Percentiles rank a stretch among this genome's conserved stretches.
These are phyloP conservation scores for Parasitella parasitica DNA, from an alignment of 371 early-diverging fungal species.

Conservation along the genomic window DNA sequence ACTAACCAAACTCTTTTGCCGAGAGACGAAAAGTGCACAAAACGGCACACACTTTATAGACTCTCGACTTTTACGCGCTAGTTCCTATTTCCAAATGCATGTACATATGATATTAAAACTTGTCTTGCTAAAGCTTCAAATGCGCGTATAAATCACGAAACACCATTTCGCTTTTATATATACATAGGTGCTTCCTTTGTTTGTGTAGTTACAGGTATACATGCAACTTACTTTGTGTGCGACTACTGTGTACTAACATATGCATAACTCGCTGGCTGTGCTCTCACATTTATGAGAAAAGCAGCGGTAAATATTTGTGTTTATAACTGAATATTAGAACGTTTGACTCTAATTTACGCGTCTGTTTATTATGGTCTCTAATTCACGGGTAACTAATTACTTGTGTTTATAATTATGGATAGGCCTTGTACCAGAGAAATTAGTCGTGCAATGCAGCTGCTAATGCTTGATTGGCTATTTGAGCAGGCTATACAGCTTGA, in stretches of 20 bases:
- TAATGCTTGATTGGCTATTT: not conserved
- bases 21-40: not conserved
- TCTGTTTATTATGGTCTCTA: no score
- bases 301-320: no score
- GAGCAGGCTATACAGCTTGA: no score
- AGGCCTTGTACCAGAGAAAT: not conserved
- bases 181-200: not conserved
- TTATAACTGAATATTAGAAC: no score
- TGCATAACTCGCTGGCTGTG: not conserved
- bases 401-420: no score
- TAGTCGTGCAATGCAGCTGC: not conserved
- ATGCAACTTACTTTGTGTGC: not conserved
- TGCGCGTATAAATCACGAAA: not conserved
- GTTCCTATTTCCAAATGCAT: not conserved
- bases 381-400: no score
- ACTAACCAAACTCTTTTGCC: no score
- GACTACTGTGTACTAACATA: not conserved
- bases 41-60: not conserved
- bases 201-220: no score
- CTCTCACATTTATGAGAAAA: not conserved
- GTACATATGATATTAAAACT: no score
- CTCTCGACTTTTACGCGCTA: not conserved
- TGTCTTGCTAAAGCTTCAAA: no score
- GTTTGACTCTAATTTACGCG: no score
- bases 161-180: not conserved